Evolutionary conservation across 495 filamentous ascomycete genomes (phyloP), one percentile per base, ranked within the genome.

Genomic region (Tuber calosporum): DNA sequence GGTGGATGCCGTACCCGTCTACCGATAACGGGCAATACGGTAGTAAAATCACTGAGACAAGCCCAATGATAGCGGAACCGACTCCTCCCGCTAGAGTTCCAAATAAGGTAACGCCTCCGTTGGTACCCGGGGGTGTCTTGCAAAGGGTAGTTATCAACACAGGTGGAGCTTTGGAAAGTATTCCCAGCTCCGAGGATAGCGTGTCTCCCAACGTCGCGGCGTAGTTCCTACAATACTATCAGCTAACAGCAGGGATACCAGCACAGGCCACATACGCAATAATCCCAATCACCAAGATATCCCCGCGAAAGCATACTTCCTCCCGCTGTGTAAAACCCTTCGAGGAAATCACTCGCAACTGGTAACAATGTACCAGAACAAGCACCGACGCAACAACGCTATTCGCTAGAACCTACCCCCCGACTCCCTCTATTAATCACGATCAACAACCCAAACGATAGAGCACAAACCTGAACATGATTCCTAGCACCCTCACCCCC

Each of bases 141-240:
- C 88, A 87, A 19, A 94, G 83, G 34, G 85, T 91, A 38, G 92
- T 92, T 72, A 99, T 93, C n/a, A 99, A 87, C 26, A 93, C 87
- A 0, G 95, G 95, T 48, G 86, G 83, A 36, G 86, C 86, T 74
- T 86, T 89, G 26, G 93, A 90, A 26, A 98, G 86, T 68, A 99
- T 99, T 9, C 95, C 95, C 20, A 98, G 88, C 83, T 99, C 95
- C 19, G 94, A 97, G 72, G 91, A 93, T 83, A 97, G 96, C 7
- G 95, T 99, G 81, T 99, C 95, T 40, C 95, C 91, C 19, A 93
- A 89, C 34, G 94, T 92, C 37, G 92, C 91, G 42, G 93, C 95
- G 76, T 99, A 99, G 84, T 98, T 92, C 53, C 53, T 41, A 87
- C 85, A 67, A 90, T 85, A 70, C 89, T 86, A 9, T 87, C 87